Evolutionary conservation across 148 eudicot genomes (phyloP).

Genomic region (Rhododendron williamsianum): DNA sequence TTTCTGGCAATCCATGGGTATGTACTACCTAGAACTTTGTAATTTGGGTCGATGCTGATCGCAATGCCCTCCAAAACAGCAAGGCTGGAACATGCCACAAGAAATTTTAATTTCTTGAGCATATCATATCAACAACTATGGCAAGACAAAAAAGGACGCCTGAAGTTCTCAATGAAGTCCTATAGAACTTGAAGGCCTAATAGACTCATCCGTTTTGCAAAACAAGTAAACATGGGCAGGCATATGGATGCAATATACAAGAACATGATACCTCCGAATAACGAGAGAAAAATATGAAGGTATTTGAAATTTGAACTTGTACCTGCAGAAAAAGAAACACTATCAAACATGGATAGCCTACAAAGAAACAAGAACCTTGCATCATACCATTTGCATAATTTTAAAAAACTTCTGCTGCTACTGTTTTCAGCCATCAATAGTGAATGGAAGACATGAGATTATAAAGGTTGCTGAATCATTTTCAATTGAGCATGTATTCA

Average conservation of each 20-base stretch:
- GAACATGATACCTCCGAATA: slow-evolving; percentile 62
- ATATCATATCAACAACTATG: slow-evolving; percentile 5
- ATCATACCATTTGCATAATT: background rate
- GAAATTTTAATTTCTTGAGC: background rate
- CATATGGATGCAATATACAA: background rate
- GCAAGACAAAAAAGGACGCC: background rate
- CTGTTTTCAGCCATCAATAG: background rate
- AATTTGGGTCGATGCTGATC: slow-evolving; percentile 61
- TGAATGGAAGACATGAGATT: background rate
- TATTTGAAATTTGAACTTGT: slow-evolving; percentile 85
- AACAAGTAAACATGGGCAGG: background rate
- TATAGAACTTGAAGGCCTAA: background rate
- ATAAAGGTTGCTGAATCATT: background rate
- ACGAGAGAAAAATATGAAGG: slow-evolving; percentile 95
- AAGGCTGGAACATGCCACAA: slow-evolving; percentile 41
- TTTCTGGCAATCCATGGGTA: slow-evolving; percentile 96
- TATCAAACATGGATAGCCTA: background rate
- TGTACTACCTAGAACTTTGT: slow-evolving; percentile 93
- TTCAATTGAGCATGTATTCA: background rate
- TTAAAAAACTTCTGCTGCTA: background rate
- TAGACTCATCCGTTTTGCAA: background rate
- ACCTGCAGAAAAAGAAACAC: slow-evolving; percentile 47
- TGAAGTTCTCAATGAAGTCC: background rate
- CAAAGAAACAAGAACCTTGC: background rate
- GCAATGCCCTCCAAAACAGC: slow-evolving; percentile 99